phyloP scores from a whole-genome alignment of 179 eudicot genomes.

The Dionaea muscipula region DNA sequence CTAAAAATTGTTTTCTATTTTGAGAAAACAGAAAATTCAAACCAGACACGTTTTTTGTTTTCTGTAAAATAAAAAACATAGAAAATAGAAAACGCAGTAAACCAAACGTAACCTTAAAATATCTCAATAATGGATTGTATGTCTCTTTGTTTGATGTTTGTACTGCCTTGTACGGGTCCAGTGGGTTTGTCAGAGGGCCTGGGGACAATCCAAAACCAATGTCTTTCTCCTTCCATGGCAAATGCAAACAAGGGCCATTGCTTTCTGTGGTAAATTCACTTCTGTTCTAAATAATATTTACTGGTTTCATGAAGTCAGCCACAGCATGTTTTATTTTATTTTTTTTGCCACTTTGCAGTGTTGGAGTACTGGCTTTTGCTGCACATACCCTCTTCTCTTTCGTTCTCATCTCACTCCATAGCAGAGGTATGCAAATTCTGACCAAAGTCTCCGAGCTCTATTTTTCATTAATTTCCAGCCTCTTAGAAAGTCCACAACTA shows the following conservation, averaged over 20 bases:
- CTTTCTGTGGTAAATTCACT: conserved; percentile 56
- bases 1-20: too few relatives aligned
- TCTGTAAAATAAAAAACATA: too few relatives aligned
- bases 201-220: conserved; percentile 70
- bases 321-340: too few relatives aligned
- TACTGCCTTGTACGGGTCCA: conserved; percentile 14
- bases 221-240: conserved; percentile 70
- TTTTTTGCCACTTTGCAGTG: conserved; percentile 36
- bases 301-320: neutral
- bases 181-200: conserved; percentile 97
- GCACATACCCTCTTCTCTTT: conserved; percentile 85
- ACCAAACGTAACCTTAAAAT: too few relatives aligned
- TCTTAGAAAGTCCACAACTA: too few relatives aligned
- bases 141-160: neutral
- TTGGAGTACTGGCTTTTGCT: conserved; percentile 86
- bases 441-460: neutral
- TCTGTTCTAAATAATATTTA: neutral
- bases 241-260: conserved; percentile 85
- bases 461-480: too few relatives aligned
- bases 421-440: conserved; percentile 23
- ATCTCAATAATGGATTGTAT: neutral
- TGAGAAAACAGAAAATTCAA: too few relatives aligned
- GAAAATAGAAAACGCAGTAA: too few relatives aligned
- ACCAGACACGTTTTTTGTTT: too few relatives aligned
- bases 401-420: conserved; percentile 51